Base-by-base conservation (phyloP, 495 filamentous ascomycete species). In the Podospora sp. region DNA sequence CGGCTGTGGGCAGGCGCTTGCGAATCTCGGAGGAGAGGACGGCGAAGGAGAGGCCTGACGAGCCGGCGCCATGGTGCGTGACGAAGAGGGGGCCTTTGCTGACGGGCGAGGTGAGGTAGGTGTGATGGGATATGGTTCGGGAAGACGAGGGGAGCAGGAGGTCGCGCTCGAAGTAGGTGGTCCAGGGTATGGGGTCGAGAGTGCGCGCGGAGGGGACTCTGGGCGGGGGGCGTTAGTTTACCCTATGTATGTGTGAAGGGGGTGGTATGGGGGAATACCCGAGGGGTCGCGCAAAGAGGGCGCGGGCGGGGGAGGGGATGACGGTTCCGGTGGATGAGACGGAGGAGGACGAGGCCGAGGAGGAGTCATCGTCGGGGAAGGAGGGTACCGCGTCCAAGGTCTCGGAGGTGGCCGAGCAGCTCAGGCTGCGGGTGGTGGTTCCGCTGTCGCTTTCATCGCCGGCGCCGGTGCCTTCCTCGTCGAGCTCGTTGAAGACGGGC, bases 281-380 rank as follows among this genome's bases (percentile, higher is more conserved):
- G 72, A 84, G 82, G 53, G 89, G 86, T 68, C 89, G 83, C 7
- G 89, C 89, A 78, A 92, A 93, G 64, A 93, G 77, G 69, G 90
- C 87, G 62, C 89, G 86, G 49, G 85, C 89, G 1, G 90, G 87
- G 8, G 90, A 91, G 2, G 95, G 95, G 61, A 92, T 88, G 61
- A 97, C 83, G 24, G 96, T 99, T 25, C 91, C 92, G 33, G 93
- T 92, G 0, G 94, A 97, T 20, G 94, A 97, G 27, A 89, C 84
- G 12, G 92, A 95, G 1, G 89, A 91, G 2, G 85, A 95, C 1
- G 89, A 91, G 1, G 85, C 82, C 40, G 84, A 87, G n/a, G 89
- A 91, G 14, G 90, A 92, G 72, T 91, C 88, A 71, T 94, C 91
- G 70, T 63, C 60, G 36, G 46, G 60, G 22, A 40, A 46, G 59